These are phyloP conservation scores for Backusella luteola DNA, from an alignment of 192 early-diverging fungal genomes.

Conservation along the genomic window DNA sequence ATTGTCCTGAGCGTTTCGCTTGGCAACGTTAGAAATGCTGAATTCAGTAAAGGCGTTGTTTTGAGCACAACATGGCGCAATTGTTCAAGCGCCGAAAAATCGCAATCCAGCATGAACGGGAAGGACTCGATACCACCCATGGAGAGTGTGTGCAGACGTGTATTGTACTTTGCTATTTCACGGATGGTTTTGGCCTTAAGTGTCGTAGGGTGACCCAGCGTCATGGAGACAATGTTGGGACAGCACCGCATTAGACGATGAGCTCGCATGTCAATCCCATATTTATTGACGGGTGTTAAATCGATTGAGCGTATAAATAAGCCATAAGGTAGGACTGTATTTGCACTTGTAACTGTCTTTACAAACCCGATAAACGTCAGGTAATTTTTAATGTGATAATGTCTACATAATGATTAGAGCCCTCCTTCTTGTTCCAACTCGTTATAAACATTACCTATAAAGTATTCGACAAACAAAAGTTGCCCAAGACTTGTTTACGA, in stretches of 20 bases:
- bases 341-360: neutral
- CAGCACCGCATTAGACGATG: neutral
- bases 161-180: neutral
- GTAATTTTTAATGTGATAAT: conserved; percentile 5
- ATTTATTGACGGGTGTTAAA: neutral
- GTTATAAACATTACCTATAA: neutral
- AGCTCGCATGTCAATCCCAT: neutral
- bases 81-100: neutral
- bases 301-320: neutral
- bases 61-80: neutral
- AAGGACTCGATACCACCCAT: conserved; percentile 4
- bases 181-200: neutral
- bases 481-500: neutral
- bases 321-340: neutral
- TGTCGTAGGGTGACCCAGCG: neutral
- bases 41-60: neutral
- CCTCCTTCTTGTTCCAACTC: too few species aligned
- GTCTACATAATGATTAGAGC: neutral
- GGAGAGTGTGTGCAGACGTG: neutral
- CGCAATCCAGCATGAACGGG: neutral
- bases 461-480: neutral
- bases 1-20: neutral
- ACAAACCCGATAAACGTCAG: neutral
- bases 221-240: conserved; percentile 3
- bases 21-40: neutral